Conservation (phyloP, 768 basidiomycete species). For the Trametes elegans region DNA sequence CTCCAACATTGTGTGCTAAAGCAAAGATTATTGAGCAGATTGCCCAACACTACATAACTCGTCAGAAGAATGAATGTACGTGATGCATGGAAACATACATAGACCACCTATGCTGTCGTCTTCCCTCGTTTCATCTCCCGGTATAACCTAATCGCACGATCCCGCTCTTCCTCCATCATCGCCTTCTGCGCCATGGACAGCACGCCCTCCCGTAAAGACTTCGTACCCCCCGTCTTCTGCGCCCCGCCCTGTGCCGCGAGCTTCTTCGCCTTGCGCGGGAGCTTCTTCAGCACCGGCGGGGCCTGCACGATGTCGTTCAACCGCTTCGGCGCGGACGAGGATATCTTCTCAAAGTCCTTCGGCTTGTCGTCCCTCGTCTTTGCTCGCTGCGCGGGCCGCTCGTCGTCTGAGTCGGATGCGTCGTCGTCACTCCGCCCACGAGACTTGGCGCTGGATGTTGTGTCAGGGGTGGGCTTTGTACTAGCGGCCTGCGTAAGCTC, state of each 20-base stretch:
- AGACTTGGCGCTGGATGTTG: background rate
- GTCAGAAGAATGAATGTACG: too few species aligned
- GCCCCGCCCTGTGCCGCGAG: constrained; percentile 19
- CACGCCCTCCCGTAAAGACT: constrained; percentile 41
- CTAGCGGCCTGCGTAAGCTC: constrained; percentile 23
- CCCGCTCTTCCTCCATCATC: constrained; percentile 76
- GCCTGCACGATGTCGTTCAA: constrained; percentile 71
- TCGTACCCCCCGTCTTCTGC: constrained; percentile 19
- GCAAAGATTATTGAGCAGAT: too few species aligned
- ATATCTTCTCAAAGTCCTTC: constrained; percentile 49
- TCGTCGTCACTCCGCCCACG: constrained; percentile 5
- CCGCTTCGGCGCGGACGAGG: constrained; percentile 57
- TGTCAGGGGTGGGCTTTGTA: background rate
- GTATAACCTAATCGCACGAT: constrained; percentile 65
- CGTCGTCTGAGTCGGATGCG: constrained; percentile 1
- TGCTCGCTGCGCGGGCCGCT: background rate
- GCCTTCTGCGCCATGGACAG: constrained; percentile 73
- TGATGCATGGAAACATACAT: too few species aligned
- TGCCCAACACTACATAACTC: too few species aligned
- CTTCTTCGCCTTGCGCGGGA: constrained; percentile 46
- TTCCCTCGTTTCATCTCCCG: constrained; percentile 62
- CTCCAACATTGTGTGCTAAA: too few species aligned
- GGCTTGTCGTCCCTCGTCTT: constrained; percentile 15
- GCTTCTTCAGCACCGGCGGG: constrained; percentile 59
- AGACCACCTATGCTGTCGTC: constrained; percentile 1